Conservation (phyloP, 169 alveolate species). For the Plasmodium knowlesi region DNA sequence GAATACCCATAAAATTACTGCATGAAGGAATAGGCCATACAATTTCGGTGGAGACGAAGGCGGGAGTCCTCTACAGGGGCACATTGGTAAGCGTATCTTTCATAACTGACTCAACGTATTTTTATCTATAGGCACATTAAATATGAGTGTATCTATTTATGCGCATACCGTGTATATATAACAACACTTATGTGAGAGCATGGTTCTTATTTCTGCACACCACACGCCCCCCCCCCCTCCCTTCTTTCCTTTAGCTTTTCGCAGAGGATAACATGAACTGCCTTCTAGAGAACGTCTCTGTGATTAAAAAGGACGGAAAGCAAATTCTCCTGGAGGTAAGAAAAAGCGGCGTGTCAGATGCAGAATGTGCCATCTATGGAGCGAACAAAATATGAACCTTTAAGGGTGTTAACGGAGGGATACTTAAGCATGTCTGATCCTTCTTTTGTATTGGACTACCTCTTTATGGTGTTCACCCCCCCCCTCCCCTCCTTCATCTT, state of each 20-base stretch:
- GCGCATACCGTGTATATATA: neutral
- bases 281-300: conserved; percentile 96
- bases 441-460: neutral
- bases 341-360: neutral
- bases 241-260: conserved; percentile 73
- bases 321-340: conserved; percentile 91
- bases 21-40: conserved; percentile 99
- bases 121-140: too few relatives aligned
- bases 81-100: conserved; percentile 91
- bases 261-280: conserved; percentile 99
- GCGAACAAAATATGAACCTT: neutral
- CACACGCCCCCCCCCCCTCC: neutral
- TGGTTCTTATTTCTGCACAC: neutral
- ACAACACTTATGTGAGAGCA: neutral
- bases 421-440: neutral
- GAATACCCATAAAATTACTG: conserved; percentile 97
- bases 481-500: neutral
- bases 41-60: conserved; percentile 97
- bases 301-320: conserved; percentile 97
- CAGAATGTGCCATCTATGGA: neutral
- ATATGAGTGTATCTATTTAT: neutral
- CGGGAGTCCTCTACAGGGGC: conserved; percentile 97
- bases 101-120: neutral
- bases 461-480: neutral
- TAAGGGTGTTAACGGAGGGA: neutral